These are phyloP conservation scores for Bruguiera parviflora DNA, from an alignment of 345 rosid genomes.

Conservation along the genomic window DNA sequence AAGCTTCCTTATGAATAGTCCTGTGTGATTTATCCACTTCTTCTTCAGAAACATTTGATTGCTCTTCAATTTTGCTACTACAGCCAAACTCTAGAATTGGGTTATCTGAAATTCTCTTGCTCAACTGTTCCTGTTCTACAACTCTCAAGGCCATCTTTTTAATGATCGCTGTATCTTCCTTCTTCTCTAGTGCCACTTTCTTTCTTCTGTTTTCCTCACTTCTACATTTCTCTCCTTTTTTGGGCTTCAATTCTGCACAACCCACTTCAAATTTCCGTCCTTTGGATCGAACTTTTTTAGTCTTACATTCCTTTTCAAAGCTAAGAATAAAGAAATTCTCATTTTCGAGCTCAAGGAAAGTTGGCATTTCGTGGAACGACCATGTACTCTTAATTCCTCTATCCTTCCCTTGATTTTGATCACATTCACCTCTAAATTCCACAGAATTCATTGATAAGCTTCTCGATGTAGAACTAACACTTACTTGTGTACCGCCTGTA, in stretches of 20 bases:
- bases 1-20: neutral
- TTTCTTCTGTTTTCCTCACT: constrained; percentile 17
- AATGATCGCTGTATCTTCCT: constrained; percentile 11
- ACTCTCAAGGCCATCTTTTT: constrained; percentile 11
- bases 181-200: constrained; percentile 12
- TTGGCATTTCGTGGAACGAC: constrained; percentile 37
- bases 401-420: constrained; percentile 26
- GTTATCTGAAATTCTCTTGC: constrained; percentile 2
- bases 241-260: constrained; percentile 31
- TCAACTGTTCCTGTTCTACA: constrained; percentile 9
- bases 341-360: constrained; percentile 57
- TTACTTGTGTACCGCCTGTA: neutral
- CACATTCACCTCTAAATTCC: constrained; percentile 22
- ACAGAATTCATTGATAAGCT: constrained; percentile 48
- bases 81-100: constrained; percentile 2
- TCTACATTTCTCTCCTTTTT: constrained; percentile 25
- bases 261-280: constrained; percentile 20
- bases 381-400: constrained; percentile 35
- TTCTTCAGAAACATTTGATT: neutral
- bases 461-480: constrained; percentile 35
- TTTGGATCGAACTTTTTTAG: constrained; percentile 8
- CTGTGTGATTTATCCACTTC: neutral
- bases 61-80: constrained; percentile 1
- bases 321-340: constrained; percentile 61
- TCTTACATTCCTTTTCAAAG: constrained; percentile 38